Base-by-base conservation (phyloP, 176 grass and related monocot species). In the Carex cristatella region DNA sequence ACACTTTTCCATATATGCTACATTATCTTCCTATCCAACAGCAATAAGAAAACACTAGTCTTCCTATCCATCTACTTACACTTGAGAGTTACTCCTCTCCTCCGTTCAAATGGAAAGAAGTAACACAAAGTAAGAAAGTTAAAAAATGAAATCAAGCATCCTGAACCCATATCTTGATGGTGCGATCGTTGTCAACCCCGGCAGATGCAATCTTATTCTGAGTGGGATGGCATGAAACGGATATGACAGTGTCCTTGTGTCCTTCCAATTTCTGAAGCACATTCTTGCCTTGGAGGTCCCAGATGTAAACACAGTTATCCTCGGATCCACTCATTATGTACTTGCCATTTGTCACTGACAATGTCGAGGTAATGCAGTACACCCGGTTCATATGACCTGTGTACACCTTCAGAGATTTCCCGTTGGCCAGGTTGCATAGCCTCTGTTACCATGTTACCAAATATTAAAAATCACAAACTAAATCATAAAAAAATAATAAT, bases 221-320 rank as follows among this genome's bases (percentile, higher is more conserved):
- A 14, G 80, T 86, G 4, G 92, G 91, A 85, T 98, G 94, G 61
- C 90, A 97, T 0, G 92, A 90, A 8, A 94, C 94, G 0, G 92
- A 94, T 28, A 94, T 91, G 84, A 94, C 92, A 13, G 89, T 78
- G 4, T 93, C 92, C 15, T 49, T 90, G 83, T 97, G 94, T 10
- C 94, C 94, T 94, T 94, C 94, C 40, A 94, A 49, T 82, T 97
- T 97, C 87, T 97, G 94, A 75, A 94, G 81, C 77, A 97, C 84
- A 46, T 97, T 94, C 76, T 87, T 94, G 12, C 92, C 91, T 97
- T 97, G 94, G 16, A 97, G 94, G 71, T 97, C 94, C 92, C 92
- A 97, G 76, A 97, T 92, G 80, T 97, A 94, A 48, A 94, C 89
- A 31, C 92, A 89, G 4, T 91, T 92, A 65, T 97, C 94, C 88